Conservation (phyloP, 2,329 filamentous ascomycete genomes). For the Alternaria brassicicola region DNA sequence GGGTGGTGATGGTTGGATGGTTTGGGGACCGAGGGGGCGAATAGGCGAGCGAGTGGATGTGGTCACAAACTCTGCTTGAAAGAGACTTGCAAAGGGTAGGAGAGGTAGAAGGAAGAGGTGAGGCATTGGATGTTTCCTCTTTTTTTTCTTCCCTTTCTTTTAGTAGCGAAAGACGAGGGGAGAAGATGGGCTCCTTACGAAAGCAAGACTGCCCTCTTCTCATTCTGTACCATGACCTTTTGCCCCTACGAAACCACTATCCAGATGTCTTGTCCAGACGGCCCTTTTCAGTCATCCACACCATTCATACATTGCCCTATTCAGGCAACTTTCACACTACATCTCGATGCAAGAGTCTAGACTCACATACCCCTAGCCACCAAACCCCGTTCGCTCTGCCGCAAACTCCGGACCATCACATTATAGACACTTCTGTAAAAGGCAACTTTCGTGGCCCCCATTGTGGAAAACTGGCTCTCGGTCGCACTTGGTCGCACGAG, state of each 20-base stretch:
- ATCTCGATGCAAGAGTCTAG: background rate
- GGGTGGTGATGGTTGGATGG: background rate
- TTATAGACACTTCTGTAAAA: background rate
- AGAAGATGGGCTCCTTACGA: background rate
- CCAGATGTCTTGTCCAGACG: background rate
- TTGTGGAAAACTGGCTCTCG: background rate
- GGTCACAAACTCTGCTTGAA: background rate
- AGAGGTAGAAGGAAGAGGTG: background rate
- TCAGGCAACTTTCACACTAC: background rate
- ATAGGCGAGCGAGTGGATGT: background rate
- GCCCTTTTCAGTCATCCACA: background rate
- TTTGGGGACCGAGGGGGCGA: background rate
- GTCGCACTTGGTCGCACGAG: background rate
- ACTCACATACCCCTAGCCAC: background rate
- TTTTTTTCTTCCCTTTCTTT: background rate
- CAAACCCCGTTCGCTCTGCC: background rate
- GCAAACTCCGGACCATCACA: background rate
- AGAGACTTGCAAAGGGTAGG: background rate
- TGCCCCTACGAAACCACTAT: background rate
- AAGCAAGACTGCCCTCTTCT: background rate
- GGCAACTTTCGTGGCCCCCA: background rate
- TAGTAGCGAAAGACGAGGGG: background rate
- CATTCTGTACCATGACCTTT: background rate
- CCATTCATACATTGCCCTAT: background rate
- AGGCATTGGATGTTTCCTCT: too few relatives aligned